Percentiles rank a stretch among this genome's conserved stretches.
Conservation (phyloP, 768 basidiomycete genomes). For the Lactarius evosmus region DNA sequence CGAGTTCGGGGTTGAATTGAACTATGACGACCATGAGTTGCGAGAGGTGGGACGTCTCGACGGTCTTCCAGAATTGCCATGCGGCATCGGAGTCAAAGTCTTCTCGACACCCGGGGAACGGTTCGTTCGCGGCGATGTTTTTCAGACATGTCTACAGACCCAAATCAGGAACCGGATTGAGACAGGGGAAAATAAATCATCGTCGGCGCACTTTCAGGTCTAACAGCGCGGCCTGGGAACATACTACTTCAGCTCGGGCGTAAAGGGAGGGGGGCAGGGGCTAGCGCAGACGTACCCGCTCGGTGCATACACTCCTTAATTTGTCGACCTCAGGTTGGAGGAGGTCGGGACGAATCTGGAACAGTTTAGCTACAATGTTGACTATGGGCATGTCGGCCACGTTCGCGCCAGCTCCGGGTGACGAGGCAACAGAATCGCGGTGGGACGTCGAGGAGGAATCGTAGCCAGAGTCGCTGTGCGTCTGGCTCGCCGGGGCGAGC, state of each 20-base stretch:
- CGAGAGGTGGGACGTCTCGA: constrained; percentile 80
- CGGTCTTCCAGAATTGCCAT: constrained; percentile 78
- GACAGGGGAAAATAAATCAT: constrained; percentile 21
- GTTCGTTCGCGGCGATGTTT: constrained; percentile 77
- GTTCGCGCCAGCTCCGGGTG: constrained; percentile 41
- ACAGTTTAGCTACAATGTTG: constrained; percentile 61
- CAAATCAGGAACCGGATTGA: constrained; percentile 11
- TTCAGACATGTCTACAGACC: constrained; percentile 75
- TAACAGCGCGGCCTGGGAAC: constrained; percentile 66
- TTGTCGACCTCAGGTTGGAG: constrained; percentile 73
- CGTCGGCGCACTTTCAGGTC: constrained; percentile 70
- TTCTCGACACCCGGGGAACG: constrained; percentile 81
- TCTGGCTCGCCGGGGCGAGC: constrained; percentile 56
- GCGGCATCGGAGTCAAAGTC: constrained; percentile 84
- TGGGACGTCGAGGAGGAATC: constrained; percentile 59
- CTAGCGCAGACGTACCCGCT: constrained; percentile 52
- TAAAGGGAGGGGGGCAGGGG: neutral
- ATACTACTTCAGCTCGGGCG: constrained; percentile 17
- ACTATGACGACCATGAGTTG: constrained; percentile 88
- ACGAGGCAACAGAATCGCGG: constrained; percentile 47
- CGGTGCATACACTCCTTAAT: constrained; percentile 61
- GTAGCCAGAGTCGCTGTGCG: constrained; percentile 62
- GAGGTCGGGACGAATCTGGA: constrained; percentile 67
- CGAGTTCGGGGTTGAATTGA: constrained; percentile 80
- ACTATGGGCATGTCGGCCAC: constrained; percentile 80